These are phyloP conservation scores for Epicoccum sorghinum DNA, from an alignment of 2,329 filamentous ascomycete genomes.

Conservation along the genomic window DNA sequence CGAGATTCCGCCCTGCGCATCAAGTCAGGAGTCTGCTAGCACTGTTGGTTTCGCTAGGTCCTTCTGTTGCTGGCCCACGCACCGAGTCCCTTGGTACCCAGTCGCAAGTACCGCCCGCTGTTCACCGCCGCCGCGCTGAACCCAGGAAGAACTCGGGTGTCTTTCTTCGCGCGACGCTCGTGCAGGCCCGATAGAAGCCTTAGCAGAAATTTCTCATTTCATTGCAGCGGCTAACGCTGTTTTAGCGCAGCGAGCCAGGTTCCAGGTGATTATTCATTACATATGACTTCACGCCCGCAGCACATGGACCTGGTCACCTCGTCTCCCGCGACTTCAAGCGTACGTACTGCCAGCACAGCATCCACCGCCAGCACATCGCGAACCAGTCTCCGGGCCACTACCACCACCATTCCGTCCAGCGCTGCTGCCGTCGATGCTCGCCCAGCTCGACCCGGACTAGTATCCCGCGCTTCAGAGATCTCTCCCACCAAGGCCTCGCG, in stretches of 20 bases:
- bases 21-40: constrained; percentile 8
- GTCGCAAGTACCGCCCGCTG: constrained; percentile 27
- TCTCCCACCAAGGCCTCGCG: constrained; percentile 35
- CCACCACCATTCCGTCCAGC: constrained; percentile 27
- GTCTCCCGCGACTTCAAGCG: constrained; percentile 19
- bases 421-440: constrained; percentile 37
- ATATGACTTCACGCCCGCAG: constrained; percentile 42
- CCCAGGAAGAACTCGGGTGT: constrained; percentile 34
- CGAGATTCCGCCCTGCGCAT: constrained; percentile 20
- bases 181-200: constrained; percentile 39
- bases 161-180: constrained; percentile 30
- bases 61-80: constrained; percentile 12
- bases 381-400: constrained; percentile 20
- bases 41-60: constrained; percentile 11
- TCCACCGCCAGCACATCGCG: constrained; percentile 24
- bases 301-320: constrained; percentile 29
- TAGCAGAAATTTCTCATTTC: constrained; percentile 45
- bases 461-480: constrained; percentile 39
- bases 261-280: constrained; percentile 34
- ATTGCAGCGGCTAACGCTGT: constrained; percentile 40
- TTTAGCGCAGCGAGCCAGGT: constrained; percentile 35
- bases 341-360: constrained; percentile 16
- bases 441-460: constrained; percentile 38
- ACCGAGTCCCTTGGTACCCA: constrained; percentile 21
- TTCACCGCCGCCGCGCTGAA: constrained; percentile 33